Percentiles rank a stretch among this genome's conserved stretches.
phyloP scores from a whole-genome alignment of 2,329 filamentous ascomycete species.

The Sporothrix variecibatus region DNA sequence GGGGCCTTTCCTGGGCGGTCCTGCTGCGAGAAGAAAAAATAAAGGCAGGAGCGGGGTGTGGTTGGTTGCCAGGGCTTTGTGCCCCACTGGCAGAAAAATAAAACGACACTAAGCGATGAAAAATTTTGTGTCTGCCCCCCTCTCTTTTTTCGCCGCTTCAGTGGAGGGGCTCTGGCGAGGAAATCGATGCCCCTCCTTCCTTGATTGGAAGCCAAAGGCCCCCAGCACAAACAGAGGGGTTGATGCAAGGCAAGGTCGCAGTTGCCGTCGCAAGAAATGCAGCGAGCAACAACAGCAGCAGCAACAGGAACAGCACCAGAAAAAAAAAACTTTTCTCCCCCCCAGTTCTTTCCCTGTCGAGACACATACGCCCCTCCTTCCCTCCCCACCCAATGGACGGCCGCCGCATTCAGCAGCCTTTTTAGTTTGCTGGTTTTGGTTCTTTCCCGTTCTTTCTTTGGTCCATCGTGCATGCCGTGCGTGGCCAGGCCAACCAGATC shows the following conservation, averaged over 20 bases:
- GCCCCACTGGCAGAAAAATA: slow-evolving; percentile 31
- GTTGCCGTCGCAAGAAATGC: neutral
- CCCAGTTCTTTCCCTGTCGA: neutral
- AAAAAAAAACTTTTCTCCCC: slow-evolving; percentile 1
- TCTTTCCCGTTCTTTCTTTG: neutral
- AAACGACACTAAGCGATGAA: slow-evolving; percentile 28
- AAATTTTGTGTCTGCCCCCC: slow-evolving; percentile 21
- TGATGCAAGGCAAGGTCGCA: neutral
- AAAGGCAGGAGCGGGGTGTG: slow-evolving; percentile 28
- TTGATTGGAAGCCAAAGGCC: slow-evolving; percentile 16
- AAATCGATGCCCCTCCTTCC: slow-evolving; percentile 27
- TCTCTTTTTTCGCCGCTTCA: slow-evolving; percentile 17
- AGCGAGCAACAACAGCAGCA: neutral
- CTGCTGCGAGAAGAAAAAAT: slow-evolving; percentile 18
- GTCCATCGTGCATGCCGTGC: slow-evolving; percentile 9
- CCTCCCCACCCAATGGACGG: neutral
- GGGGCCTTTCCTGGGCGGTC: neutral
- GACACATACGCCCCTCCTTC: neutral
- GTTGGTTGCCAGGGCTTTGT: slow-evolving; percentile 33
- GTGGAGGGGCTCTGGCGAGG: neutral
- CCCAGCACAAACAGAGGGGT: slow-evolving; percentile 21
- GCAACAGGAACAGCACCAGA: neutral
- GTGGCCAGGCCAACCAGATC: slow-evolving; percentile 22
- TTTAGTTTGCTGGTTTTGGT: neutral
- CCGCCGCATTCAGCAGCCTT: slow-evolving; percentile 19